Evolutionary conservation across 2,329 filamentous ascomycete species (phyloP).

Genomic region (Bertia moriformis): DNA sequence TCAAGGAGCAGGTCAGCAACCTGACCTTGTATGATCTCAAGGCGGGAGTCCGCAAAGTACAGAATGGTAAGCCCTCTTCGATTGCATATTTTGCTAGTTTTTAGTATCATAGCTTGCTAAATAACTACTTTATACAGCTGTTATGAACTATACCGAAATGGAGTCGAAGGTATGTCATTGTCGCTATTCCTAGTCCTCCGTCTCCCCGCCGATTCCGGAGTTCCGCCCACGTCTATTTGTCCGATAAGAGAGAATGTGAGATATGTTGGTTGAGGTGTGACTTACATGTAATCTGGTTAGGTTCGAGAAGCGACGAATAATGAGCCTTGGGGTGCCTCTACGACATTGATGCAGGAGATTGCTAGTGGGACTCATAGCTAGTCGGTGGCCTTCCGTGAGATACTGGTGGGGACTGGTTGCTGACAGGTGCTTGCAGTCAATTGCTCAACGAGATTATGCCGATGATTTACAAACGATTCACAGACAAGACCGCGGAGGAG

Average conservation of each 20-base stretch:
- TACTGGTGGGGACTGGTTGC: conserved; percentile 2
- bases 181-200: conserved; percentile 3
- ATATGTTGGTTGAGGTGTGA: too few species aligned
- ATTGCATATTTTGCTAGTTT: conserved; percentile 3
- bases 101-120: conserved; percentile 11
- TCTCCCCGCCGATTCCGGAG: conserved; percentile 3
- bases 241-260: too few species aligned
- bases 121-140: conserved; percentile 38
- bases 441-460: conserved; percentile 98
- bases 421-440: conserved; percentile 43
- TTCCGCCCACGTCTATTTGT: too few species aligned
- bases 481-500: conserved; percentile 93
- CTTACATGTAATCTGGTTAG: too few species aligned
- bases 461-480: conserved; percentile 98
- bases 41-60: conserved; percentile 83
- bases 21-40: conserved; percentile 91
- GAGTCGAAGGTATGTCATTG: conserved; percentile 53
- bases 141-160: conserved; percentile 98
- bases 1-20: conserved; percentile 80
- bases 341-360: conserved; percentile 89
- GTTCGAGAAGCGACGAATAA: conserved; percentile 98
- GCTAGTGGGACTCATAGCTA: conserved; percentile 96
- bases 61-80: conserved; percentile 62
- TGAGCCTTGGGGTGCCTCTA: conserved; percentile 85
- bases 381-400: conserved; percentile 36